Evolutionary conservation across 495 filamentous ascomycete genomes (phyloP), one percentile per base, ranked within the genome.

Genomic region (Ascobolus immersus): DNA sequence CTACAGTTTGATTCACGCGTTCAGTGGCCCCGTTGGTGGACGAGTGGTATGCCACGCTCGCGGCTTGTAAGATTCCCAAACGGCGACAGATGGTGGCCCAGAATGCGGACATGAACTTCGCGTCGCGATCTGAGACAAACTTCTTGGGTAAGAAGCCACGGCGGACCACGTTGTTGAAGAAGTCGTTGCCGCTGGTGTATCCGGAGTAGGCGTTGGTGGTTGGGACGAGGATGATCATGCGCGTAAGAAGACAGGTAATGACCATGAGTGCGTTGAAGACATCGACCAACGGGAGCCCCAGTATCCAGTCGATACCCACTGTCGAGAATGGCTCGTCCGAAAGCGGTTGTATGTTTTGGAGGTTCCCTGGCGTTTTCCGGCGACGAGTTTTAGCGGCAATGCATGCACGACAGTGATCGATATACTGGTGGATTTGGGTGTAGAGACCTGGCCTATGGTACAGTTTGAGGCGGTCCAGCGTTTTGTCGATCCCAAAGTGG

Each of bases 241-340:
- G 10, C 5, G 33, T 5, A 4, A 11, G 7, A 11, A 12, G 5
- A 17, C 26, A 11, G 8, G 12, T 14, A 18, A 14, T 11, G 4
- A 14, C 18, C n/a, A 23, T 26, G 33, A 35, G n/a, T 13, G 18
- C 33, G 11, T 35, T 11, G 17, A 23, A 14, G 12, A 11, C 18
- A 5, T 17, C 4, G 11, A 14, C 4, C 9, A 6, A 4, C 4
- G 18, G 33, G 8, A 35, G 21, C n/a, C 18, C 4, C 2, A 37
- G 24, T 15, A 37, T 37, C 20, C 28, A 20, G 17, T 37, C 26
- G 11, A 37, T 37, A 5, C 28, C 28, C 2, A 37, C 26, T 21
- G 21, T 2, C 17, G 28, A 15, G 13, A 29, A 37, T 5, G 26
- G 24, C n/a, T n/a, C n/a, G n/a, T n/a, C n/a, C n/a, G n/a, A n/a